phyloP scores from a whole-genome alignment of 2,329 filamentous ascomycete species.

The Diaporthe capsici region DNA sequence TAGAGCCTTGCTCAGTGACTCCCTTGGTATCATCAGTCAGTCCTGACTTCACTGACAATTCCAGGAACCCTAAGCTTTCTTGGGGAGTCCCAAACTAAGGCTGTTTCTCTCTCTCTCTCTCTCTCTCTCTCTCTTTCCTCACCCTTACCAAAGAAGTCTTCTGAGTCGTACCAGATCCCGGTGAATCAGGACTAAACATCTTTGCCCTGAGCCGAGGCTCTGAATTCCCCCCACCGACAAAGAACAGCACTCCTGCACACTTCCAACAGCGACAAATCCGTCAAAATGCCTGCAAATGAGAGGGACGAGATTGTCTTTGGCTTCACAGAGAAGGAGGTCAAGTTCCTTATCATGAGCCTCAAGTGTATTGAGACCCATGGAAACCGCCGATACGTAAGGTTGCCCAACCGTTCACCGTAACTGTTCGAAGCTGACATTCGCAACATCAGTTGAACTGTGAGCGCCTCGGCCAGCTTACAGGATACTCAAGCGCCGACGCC shows the following conservation, averaged over 20 bases:
- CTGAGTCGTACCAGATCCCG: not conserved
- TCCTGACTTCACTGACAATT: not conserved
- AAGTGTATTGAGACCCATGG: not conserved
- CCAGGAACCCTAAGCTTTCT: not conserved
- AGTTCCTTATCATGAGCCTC: not conserved
- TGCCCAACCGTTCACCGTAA: not conserved
- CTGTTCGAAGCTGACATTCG: not conserved
- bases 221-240: not conserved
- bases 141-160: not conserved
- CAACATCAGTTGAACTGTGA: not conserved
- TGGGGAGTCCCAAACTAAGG: not conserved
- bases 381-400: not conserved
- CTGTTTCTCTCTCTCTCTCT: not conserved
- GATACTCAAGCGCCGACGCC: not conserved
- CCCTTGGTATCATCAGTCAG: not conserved
- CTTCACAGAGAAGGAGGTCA: constrained; percentile 1
- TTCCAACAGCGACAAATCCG: not conserved
- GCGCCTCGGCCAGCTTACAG: not conserved
- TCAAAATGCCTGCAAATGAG: not conserved
- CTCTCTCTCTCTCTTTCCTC: not conserved
- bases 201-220: not conserved
- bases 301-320: not conserved
- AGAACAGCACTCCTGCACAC: not conserved
- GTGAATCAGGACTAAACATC: not conserved
- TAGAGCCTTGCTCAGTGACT: not conserved